Conservation (phyloP, 2,329 filamentous ascomycete species). For the Penicillium concentricum region DNA sequence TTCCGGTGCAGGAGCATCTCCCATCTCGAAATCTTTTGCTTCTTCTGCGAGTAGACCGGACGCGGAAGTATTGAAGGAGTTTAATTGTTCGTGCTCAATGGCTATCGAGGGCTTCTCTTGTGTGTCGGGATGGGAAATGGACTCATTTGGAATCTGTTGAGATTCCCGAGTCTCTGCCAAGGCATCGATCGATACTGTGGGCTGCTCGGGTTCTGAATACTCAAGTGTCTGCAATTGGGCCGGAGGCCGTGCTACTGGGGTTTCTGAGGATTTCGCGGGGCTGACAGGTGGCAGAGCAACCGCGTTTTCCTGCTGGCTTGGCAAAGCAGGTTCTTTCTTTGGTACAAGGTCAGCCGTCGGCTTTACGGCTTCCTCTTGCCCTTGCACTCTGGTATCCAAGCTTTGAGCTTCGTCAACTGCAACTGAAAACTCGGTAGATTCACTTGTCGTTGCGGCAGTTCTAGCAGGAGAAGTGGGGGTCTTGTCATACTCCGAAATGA, state of each 20-base stretch:
- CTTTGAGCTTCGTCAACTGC: conserved; percentile 7
- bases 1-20: background rate
- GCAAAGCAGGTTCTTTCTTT: conserved; percentile 3
- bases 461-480: background rate
- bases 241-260: background rate
- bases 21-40: conserved; percentile 12
- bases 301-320: background rate
- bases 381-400: background rate
- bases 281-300: background rate
- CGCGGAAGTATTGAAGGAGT: background rate
- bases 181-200: background rate
- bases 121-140: background rate
- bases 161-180: background rate
- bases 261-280: background rate
- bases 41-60: background rate
- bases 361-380: background rate
- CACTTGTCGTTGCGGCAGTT: background rate
- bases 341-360: background rate
- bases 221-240: background rate
- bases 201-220: background rate
- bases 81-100: background rate
- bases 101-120: background rate
- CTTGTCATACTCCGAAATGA: background rate
- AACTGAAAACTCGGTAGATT: background rate
- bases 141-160: background rate